phyloP scores from a whole-genome alignment of 2,329 filamentous ascomycete species.

The Pestalotiopsis sp. region DNA sequence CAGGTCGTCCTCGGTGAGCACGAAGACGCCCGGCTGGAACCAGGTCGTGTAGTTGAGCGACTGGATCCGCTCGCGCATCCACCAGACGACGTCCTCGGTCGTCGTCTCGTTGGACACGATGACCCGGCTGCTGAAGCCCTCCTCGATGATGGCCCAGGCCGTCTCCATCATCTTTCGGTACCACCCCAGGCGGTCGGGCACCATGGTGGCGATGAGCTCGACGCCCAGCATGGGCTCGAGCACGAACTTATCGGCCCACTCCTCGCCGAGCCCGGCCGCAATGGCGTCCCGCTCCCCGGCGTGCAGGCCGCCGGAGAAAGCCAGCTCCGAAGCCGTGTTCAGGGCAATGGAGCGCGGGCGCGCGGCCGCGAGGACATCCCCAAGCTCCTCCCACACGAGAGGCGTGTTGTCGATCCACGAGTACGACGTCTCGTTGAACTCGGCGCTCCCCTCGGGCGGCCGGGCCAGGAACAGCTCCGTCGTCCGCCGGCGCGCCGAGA shows the following conservation, averaged over 20 bases:
- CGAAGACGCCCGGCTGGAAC: conserved; percentile 51
- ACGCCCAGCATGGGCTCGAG: conserved; percentile 47
- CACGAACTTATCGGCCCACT: conserved; percentile 43
- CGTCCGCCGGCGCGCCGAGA: conserved; percentile 52
- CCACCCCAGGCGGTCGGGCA: conserved; percentile 40
- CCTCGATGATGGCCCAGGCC: conserved; percentile 52
- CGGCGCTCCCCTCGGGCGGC: conserved; percentile 25
- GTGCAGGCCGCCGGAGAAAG: conserved; percentile 50
- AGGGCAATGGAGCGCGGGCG: conserved; percentile 43
- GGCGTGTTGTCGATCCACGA: conserved; percentile 51
- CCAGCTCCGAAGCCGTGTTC: conserved; percentile 46
- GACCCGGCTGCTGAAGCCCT: conserved; percentile 46
- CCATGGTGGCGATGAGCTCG: conserved; percentile 49
- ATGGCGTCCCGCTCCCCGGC: conserved; percentile 47
- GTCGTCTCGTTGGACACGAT: conserved; percentile 46
- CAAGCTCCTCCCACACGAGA: conserved; percentile 43
- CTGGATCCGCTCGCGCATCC: conserved; percentile 52
- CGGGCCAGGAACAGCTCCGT: conserved; percentile 51
- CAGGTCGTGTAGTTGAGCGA: conserved; percentile 54
- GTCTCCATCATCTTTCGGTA: conserved; percentile 51
- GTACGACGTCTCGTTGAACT: conserved; percentile 31
- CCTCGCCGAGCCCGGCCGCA: conserved; percentile 34
- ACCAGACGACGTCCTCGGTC: conserved; percentile 52
- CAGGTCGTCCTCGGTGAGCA: conserved; percentile 36
- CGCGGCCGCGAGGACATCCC: conserved; percentile 37